These are phyloP conservation scores for Priceomyces medius DNA, from an alignment of 805 yeast genomes.

Conservation along the genomic window DNA sequence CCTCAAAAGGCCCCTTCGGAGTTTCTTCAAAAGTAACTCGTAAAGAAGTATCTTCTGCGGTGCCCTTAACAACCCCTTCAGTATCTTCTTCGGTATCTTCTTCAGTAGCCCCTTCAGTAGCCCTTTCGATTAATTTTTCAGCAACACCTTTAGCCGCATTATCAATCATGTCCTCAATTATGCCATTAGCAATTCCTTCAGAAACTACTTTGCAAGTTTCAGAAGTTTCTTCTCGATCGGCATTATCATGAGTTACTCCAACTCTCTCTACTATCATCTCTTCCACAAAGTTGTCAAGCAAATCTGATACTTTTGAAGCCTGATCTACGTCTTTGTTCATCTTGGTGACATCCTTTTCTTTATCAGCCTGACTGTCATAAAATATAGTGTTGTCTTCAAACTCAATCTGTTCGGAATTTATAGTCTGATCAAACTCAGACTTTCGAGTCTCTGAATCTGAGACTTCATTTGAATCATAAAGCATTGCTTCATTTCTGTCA, in stretches of 20 bases:
- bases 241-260: conserved; percentile 1
- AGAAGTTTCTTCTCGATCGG: not conserved
- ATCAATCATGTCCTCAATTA: conserved; percentile 3
- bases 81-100: not conserved
- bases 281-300: not conserved
- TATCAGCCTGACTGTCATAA: not conserved
- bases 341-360: not conserved
- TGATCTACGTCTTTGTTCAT: not conserved
- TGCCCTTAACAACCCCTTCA: conserved; percentile 9
- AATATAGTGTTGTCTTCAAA: not conserved
- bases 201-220: not conserved
- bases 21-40: not conserved
- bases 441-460: too few species aligned
- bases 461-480: too few species aligned
- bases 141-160: conserved; percentile 20
- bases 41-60: not conserved
- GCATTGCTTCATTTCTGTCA: too few species aligned
- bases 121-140: conserved; percentile 10
- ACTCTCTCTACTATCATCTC: not conserved
- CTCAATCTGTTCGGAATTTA: too few species aligned
- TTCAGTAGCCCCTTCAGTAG: conserved; percentile 6
- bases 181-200: conserved; percentile 8
- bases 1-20: too few species aligned
- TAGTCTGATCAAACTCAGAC: too few species aligned
- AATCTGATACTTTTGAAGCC: not conserved